A percentile compares a stretch with the other conserved stretches of the same genome.
These are phyloP conservation scores for Phyllosticta capitalensis DNA, from an alignment of 2,329 filamentous ascomycete species.

Conservation along the genomic window DNA sequence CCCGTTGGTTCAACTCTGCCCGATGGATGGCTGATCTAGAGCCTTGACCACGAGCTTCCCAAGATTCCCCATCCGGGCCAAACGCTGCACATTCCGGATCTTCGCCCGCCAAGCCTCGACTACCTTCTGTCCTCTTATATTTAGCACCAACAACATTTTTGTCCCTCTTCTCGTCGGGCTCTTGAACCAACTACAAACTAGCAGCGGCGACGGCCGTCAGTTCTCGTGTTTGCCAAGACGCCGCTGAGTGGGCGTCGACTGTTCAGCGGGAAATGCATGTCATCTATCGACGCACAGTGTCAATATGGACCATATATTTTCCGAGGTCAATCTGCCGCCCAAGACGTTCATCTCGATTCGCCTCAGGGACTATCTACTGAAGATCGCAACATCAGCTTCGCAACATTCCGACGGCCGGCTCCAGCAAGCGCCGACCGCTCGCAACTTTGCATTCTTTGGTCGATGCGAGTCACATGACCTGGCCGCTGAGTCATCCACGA, in stretches of 20 bases:
- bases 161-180: too few species aligned
- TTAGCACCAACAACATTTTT: not conserved
- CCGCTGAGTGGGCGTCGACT: not conserved
- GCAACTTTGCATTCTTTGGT: not conserved
- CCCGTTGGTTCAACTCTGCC: too few species aligned
- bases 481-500: not conserved
- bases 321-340: not conserved
- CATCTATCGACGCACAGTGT: not conserved
- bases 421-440: not conserved
- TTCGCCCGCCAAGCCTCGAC: not conserved
- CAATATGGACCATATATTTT: not conserved
- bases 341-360: not conserved
- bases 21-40: not conserved
- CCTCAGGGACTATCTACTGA: not conserved
- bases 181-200: too few species aligned
- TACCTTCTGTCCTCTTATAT: not conserved
- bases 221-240: not conserved
- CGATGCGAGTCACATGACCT: not conserved
- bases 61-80: not conserved
- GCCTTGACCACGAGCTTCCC: not conserved
- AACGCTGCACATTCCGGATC: not conserved
- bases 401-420: not conserved
- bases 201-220: not conserved
- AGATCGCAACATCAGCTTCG: not conserved
- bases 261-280: not conserved